These are phyloP conservation scores for Taiozyma sp. DNA, from an alignment of 1,139 yeast genomes.

Conservation along the genomic window DNA sequence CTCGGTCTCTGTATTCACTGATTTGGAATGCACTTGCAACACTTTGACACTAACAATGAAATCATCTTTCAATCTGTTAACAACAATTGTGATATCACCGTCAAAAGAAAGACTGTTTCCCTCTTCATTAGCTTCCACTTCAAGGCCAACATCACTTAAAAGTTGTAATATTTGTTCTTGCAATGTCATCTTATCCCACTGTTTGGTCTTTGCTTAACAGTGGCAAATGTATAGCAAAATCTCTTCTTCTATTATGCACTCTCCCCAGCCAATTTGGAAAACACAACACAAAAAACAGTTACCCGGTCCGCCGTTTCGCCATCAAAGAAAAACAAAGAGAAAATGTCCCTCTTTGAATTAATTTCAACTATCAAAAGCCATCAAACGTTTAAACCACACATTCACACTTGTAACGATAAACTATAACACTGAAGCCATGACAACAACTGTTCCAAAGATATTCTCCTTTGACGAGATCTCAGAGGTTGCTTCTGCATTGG, in stretches of 20 bases:
- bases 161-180: not conserved
- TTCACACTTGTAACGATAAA: too few species aligned
- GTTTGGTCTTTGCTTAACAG: too few species aligned
- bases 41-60: not conserved
- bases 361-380: not conserved
- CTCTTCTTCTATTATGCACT: too few species aligned
- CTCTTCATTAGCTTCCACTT: not conserved
- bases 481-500: slow-evolving; percentile 94
- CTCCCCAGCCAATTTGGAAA: too few species aligned
- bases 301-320: not conserved
- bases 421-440: slow-evolving; percentile 41
- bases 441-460: slow-evolving; percentile 88
- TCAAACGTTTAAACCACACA: too few species aligned
- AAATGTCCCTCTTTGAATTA: not conserved
- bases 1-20: not conserved
- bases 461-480: slow-evolving; percentile 86
- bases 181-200: not conserved
- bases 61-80: not conserved
- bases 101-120: not conserved
- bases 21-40: not conserved
- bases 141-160: not conserved
- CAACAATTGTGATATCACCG: not conserved
- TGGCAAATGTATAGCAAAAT: too few species aligned
- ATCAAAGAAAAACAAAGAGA: not conserved
- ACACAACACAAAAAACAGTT: not conserved